Percentiles rank a stretch among this genome's conserved stretches.
Evolutionary conservation across 305 asterid species (phyloP).

Genomic region (Lippia alba): DNA sequence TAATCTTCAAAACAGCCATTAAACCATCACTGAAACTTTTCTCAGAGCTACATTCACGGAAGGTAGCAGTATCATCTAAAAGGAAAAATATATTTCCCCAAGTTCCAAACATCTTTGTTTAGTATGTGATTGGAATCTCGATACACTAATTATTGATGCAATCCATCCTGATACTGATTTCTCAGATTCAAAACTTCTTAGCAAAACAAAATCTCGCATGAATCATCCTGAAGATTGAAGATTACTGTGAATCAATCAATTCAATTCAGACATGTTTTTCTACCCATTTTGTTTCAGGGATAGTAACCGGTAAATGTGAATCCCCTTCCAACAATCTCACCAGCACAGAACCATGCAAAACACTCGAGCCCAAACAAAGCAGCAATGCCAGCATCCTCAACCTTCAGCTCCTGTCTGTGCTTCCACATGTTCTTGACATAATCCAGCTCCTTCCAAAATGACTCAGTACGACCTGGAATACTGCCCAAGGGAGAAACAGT

Average conservation of each 20-base stretch:
- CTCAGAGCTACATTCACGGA: constrained; percentile 24
- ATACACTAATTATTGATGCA: constrained; percentile 44
- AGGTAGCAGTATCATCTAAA: constrained; percentile 30
- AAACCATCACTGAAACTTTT: constrained; percentile 13
- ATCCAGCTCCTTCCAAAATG: constrained; percentile 82
- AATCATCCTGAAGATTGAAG: constrained; percentile 12
- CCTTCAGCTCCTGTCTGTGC: constrained; percentile 69
- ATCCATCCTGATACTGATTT: constrained; percentile 30
- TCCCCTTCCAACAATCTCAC: constrained; percentile 89
- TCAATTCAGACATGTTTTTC: constrained; percentile 9
- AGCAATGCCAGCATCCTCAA: constrained; percentile 80
- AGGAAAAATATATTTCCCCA: constrained; percentile 8
- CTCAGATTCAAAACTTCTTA: constrained; percentile 26
- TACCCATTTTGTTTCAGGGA: constrained; percentile 50
- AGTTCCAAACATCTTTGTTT: constrained; percentile 30
- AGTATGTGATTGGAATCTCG: constrained; percentile 28
- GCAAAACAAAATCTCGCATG: constrained; percentile 39
- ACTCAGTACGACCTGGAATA: constrained; percentile 73
- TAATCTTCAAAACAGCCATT: too few relatives aligned
- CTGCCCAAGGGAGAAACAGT: constrained; percentile 41
- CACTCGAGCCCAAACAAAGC: constrained; percentile 80
- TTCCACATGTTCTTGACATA: constrained; percentile 71
- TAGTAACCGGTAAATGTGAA: constrained; percentile 83
- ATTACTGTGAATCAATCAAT: constrained; percentile 21
- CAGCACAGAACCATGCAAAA: constrained; percentile 86